phyloP scores from a whole-genome alignment of 345 rosid genomes.

The Cochlearia excelsa region DNA sequence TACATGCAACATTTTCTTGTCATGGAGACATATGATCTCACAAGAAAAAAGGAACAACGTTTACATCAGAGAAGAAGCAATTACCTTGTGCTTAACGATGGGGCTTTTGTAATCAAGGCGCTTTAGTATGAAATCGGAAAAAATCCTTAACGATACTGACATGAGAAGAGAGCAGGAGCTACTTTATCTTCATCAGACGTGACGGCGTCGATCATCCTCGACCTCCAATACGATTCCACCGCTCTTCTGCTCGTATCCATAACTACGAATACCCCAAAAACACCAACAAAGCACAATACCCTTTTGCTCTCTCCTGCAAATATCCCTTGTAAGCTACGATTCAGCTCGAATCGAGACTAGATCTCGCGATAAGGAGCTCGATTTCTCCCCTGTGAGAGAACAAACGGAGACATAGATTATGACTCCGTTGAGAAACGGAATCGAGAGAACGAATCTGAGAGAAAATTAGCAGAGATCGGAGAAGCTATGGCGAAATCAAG shows the following conservation, averaged over 20 bases:
- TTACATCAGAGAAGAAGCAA: not conserved
- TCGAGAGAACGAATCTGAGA: not conserved
- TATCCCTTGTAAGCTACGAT: constrained; percentile 18
- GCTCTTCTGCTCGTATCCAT: constrained; percentile 99
- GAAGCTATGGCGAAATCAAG: constrained; percentile 12
- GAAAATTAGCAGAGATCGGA: constrained; percentile 18
- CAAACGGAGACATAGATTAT: constrained; percentile 9
- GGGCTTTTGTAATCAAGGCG: constrained; percentile 94
- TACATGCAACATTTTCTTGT: constrained; percentile 20
- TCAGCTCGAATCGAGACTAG: constrained; percentile 10
- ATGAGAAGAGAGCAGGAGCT: constrained; percentile 86
- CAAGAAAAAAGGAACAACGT: constrained; percentile 14
- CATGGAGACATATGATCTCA: constrained; percentile 10
- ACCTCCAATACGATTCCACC: constrained; percentile 98
- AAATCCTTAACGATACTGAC: constrained; percentile 84
- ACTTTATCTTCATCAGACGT: constrained; percentile 92
- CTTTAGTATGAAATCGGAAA: constrained; percentile 69
- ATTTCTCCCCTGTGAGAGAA: constrained; percentile 9
- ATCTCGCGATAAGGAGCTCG: constrained; percentile 27
- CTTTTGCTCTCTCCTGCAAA: not conserved
- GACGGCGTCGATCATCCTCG: constrained; percentile 83
- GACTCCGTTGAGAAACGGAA: constrained; percentile 1
- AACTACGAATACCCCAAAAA: constrained; percentile 5
- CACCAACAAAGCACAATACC: constrained; percentile 7
- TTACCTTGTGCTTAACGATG: constrained; percentile 90